These are phyloP conservation scores for Trichoderma sp. DNA, from an alignment of 2,329 filamentous ascomycete genomes.

Conservation along the genomic window DNA sequence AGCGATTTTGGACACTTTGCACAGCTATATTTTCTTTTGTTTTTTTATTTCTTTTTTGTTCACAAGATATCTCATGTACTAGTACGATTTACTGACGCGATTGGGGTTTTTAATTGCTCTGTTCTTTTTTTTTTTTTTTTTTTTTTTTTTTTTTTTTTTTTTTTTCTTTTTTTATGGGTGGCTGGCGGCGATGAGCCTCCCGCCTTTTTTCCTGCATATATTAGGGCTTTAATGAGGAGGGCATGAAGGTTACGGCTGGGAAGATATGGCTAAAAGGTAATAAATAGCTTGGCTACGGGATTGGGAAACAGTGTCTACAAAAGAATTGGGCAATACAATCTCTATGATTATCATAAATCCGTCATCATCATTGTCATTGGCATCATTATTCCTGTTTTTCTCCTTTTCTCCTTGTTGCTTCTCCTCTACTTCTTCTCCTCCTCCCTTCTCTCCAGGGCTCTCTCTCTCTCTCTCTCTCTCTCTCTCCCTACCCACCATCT, in stretches of 20 bases:
- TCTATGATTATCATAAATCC: not conserved
- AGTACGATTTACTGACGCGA: not conserved
- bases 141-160: not conserved
- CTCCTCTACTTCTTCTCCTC: not conserved
- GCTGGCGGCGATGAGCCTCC: conserved; percentile 6
- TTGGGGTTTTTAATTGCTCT: not conserved
- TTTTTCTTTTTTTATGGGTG: not conserved
- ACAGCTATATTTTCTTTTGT: not conserved
- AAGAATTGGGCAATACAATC: not conserved
- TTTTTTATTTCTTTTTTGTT: not conserved
- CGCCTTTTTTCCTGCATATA: conserved; percentile 19
- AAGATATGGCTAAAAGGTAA: not conserved
- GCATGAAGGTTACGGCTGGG: not conserved
- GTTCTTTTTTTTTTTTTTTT: not conserved
- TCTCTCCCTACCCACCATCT: not conserved
- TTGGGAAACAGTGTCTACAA: not conserved
- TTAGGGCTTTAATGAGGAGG: conserved; percentile 25
- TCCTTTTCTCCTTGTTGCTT: not conserved
- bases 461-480: too few species aligned
- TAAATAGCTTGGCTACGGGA: not conserved
- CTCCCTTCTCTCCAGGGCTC: not conserved
- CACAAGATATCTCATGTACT: not conserved
- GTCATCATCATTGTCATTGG: not conserved
- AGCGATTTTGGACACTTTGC: conserved; percentile 16
- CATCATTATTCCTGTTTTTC: not conserved